Base-by-base conservation (phyloP, 2,329 filamentous ascomycete species). In the Paraphaeosphaeria sporulosa region DNA sequence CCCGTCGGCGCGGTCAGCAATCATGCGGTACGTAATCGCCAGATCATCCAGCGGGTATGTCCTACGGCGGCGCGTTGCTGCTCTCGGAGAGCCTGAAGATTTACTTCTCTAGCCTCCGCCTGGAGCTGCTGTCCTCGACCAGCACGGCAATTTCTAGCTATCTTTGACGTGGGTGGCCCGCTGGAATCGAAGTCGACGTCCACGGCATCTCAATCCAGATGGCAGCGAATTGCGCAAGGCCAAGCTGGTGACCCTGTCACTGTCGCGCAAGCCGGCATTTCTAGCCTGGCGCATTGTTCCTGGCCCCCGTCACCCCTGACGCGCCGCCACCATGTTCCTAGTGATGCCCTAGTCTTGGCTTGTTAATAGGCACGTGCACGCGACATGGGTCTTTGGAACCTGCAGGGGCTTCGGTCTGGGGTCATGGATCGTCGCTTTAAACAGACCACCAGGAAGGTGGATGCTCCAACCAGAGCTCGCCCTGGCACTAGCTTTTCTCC, bases 391-490 rank as follows among this genome's bases (percentile, higher is more conserved):
- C 61, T 49, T 46, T 46, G 5, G 58, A 65, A 51, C 52, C 59
- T 62, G 67, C 73, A 76, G 71, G 73, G 73, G 62, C 63, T 4
- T 23, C 53, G 54, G 63, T 60, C 64, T 68, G 63, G 63, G 52
- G 66, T 61, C 60, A 55, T 65, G 70, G 70, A 75, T 76, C 71
- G 68, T 67, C 72, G 61, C 66, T 55, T 62, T 59, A 55, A 32
- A 57, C 59, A 59, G 55, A 58, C 55, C 63, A 64, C 64, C 66
- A 66, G 62, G 63, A 64, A 64, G 67, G 67, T 61, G 67, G 68
- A 63, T 51, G 66, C 68, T 66, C 72, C 73, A 71, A 71, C 65
- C 67, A 72, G 69, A 60, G 66, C 62, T 67, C 60, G 63, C 63
- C 59, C 64, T 70, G 63, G 65, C 68, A 64, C 64, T 62, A 66